Base-by-base conservation (phyloP, 306 rosid genomes). In the Quercus parvula region DNA sequence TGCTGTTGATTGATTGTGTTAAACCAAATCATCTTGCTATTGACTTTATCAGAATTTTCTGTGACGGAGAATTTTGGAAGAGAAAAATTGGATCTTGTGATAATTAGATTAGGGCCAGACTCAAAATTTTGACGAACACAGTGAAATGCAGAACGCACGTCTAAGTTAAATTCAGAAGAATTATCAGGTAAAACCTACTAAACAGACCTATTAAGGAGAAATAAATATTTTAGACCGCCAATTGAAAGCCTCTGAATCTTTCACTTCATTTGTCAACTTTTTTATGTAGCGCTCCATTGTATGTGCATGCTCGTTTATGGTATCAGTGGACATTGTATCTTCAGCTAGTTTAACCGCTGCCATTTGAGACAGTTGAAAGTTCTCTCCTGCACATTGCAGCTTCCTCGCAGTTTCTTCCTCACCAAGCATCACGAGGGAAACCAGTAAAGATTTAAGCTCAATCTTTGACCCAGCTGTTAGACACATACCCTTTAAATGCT, bases 401-500 rank as follows among this genome's bases (percentile, higher is more conserved):
- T 90, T 96, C 84, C 86, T 85, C 24, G 94, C 94, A 25, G 86
- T 89, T 86, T 90, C 96, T 33, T 81, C 90, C 88, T 96, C 98
- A 13, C 96, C 93, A 51, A 91, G 86, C 98, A 87, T 90, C 85
- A 90, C 68, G 27, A 96, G 99, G 54, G 90, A 73, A 84, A 85
- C 88, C 82, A 96, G 77, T 62, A 96, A 79, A 77, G 94, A 88
- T 84, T 93, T 93, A 52, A 96, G 90, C 87, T 93, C 99, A 19
- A 74, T 72, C 81, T 84, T 87, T 3, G 93, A 85, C 67, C 89
- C 93, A 69, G 71, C 86, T n/a, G 89, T 87, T 76, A 88, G 83
- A 79, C 89, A 73, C 98, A 95, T 93, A 80, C 94, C 90, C 84
- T 91, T 89, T 91, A 95, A 78, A 84, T 93, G 98, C 81, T 95